phyloP scores from a whole-genome alignment of 176 grass and related monocot species.

The Oropetium thomaeum region DNA sequence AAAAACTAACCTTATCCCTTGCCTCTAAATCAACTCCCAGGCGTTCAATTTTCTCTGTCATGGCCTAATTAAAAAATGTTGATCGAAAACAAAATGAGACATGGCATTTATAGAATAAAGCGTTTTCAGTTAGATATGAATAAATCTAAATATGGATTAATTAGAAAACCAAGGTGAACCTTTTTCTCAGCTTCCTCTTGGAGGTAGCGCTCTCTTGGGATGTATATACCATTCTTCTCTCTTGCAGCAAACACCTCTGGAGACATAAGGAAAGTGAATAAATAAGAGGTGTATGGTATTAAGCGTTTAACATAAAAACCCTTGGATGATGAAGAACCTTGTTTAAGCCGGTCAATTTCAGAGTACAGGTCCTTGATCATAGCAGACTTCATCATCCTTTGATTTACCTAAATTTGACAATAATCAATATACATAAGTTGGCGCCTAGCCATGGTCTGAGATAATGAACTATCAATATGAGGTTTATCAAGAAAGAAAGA shows the following conservation, averaged over 20 bases:
- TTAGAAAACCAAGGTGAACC: slow-evolving; percentile 40
- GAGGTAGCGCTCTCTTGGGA: slow-evolving; percentile 87
- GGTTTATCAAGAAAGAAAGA: slow-evolving; percentile 11
- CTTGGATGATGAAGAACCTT: slow-evolving; percentile 59
- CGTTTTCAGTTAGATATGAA: neutral
- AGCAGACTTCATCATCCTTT: slow-evolving; percentile 98
- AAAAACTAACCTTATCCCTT: slow-evolving; percentile 80
- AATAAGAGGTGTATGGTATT: slow-evolving; percentile 22
- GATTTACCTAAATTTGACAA: slow-evolving; percentile 62
- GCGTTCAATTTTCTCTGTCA: slow-evolving; percentile 94
- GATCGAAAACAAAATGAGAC: slow-evolving; percentile 26
- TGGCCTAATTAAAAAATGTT: slow-evolving; percentile 57
- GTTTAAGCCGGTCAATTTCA: slow-evolving; percentile 98
- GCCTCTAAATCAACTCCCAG: slow-evolving; percentile 86
- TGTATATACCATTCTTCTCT: slow-evolving; percentile 99
- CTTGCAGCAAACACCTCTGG: slow-evolving; percentile 98
- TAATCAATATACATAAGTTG: slow-evolving; percentile 23
- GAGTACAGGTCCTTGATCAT: slow-evolving; percentile 94
- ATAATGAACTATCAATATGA: slow-evolving; percentile 16
- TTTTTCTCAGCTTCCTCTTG: slow-evolving; percentile 99
- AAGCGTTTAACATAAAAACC: slow-evolving; percentile 21
- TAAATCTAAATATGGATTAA: slow-evolving; percentile 6
- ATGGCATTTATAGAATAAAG: neutral
- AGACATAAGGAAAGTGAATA: slow-evolving; percentile 27
- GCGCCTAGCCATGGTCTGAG: slow-evolving; percentile 9